phyloP scores from a whole-genome alignment of 306 rosid genomes.

The Ormosia semicastrata region DNA sequence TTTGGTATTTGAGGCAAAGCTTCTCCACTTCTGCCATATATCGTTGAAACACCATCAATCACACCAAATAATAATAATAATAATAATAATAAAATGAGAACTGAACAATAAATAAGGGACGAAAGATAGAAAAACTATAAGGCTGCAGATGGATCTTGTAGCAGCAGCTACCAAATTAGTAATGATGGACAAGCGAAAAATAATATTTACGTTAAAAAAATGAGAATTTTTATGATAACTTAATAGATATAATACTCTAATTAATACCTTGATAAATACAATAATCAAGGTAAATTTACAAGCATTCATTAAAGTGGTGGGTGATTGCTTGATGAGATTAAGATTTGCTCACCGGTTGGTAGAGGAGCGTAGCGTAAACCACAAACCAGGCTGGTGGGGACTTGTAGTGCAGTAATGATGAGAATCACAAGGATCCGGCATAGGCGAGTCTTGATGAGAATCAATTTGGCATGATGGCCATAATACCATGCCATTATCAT shows the following conservation, averaged over 20 bases:
- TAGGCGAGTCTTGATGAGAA: conserved; percentile 17
- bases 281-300: no score
- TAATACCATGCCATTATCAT: neutral
- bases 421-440: conserved; percentile 25
- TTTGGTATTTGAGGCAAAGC: conserved; percentile 65
- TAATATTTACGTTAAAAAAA: no score
- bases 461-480: conserved; percentile 37
- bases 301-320: no score
- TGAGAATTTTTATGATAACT: no score
- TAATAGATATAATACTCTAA: no score
- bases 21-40: conserved; percentile 40
- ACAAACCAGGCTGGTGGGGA: conserved; percentile 46
- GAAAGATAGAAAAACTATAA: neutral
- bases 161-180: no score
- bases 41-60: neutral
- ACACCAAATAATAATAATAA: neutral
- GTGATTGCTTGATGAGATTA: neutral
- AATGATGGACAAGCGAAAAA: no score
- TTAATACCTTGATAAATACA: no score
- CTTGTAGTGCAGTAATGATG: conserved; percentile 34
- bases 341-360: conserved; percentile 52
- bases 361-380: conserved; percentile 60
- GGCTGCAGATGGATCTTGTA: neutral
- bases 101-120: neutral
- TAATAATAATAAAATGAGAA: neutral